Evolutionary conservation across 2,329 filamentous ascomycete genomes (phyloP), one percentile per base, ranked within the genome.

Genomic region (Bipolaris oryzae): DNA sequence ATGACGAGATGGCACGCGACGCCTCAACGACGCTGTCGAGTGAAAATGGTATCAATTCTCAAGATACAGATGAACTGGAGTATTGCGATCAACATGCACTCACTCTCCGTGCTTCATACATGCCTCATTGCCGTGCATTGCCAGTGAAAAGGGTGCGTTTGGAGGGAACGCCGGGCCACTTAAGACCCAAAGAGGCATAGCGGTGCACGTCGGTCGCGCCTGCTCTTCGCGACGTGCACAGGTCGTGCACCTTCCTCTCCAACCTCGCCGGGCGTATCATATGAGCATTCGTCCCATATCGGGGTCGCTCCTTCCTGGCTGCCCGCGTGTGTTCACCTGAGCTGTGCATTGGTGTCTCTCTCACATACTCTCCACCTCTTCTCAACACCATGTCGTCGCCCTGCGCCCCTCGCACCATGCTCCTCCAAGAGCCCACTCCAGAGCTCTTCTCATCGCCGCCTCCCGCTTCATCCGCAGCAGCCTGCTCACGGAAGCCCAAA

Each of bases 371-470:
- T n/a, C 38, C 57, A 31, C 39, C n/a, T 38, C 38, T 50, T 23
- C 23, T 60, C 42, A 38, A 43, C 54, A 53, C n/a, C 25, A 71
- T 71, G 66, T 73, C 70, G 23, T 72, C 71, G 20, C 70, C 68
- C 6, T 69, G 62, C 51, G 57, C 65, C 39, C 42, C 59, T 50
- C 63, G 62, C 57, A 58, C 60, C 50, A 58, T 57, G 57, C 62
- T 67, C 43, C 58, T 69, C 50, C 62, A 63, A 52, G 67, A 78
- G 68, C 68, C 67, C 63, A 59, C 74, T 64, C 66, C 69, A 33
- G 71, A 74, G 35, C 57, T 77, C 71, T 71, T 74, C 55, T 68
- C 70, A n/a, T 78, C 76, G 45, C 75, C 77, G 51, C 74, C 76
- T 42, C 71, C 71, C 59, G 58, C 65, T 41, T 60, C 77, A 25